Base-by-base conservation (phyloP, 352 stramenopile genomes). In the Elongisporangium senticosum region DNA sequence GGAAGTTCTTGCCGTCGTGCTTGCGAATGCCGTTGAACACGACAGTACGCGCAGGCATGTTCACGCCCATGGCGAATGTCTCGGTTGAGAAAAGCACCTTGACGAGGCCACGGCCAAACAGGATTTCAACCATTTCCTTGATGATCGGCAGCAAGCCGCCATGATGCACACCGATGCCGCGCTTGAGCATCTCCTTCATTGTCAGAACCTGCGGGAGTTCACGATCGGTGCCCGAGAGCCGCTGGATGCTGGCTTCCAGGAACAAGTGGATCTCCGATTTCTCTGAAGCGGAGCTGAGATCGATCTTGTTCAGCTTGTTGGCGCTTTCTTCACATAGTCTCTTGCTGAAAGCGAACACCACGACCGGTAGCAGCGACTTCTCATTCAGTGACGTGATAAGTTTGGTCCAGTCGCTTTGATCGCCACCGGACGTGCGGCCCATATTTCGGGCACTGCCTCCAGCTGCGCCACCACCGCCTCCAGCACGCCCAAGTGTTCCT, bases 101-200 rank as follows among this genome's bases (percentile, higher is more conserved):
- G 51, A 99, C 94, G 15, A 99, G 79, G 10, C 96, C 96, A 21
- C 93, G 75, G 37, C 86, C 92, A 77, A 99, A 99, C 33, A 99
- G 79, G 49, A 99, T 99, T 71, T 99, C 97, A n/a, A 99, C 97
- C 75, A 98, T 97, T 68, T 99, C 98, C 72, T 99, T 99, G 53
- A 99, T 85, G 48, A 99, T 98, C 3, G 97, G 97, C n/a, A 99
- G 83, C 39, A 99, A 66, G 0, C 96, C 96, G 28, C 96, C 93
- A 63, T 99, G 97, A 61, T 99, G 96, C 51, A 99, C 88, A 28
- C 96, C 98, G 57, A 99, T 94, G 37, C 98, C 98, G 40, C 92
- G 78, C 69, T 95, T 93, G 4, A 99, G 86, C 87, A 99, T 88
- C 58, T 98, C 97, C 23, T 99, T 89, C 62, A 99, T 87, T 13